Percentiles rank a stretch among this genome's conserved stretches.
These are phyloP conservation scores for Acacia acuminata DNA, from an alignment of 306 rosid species.

Conservation along the genomic window DNA sequence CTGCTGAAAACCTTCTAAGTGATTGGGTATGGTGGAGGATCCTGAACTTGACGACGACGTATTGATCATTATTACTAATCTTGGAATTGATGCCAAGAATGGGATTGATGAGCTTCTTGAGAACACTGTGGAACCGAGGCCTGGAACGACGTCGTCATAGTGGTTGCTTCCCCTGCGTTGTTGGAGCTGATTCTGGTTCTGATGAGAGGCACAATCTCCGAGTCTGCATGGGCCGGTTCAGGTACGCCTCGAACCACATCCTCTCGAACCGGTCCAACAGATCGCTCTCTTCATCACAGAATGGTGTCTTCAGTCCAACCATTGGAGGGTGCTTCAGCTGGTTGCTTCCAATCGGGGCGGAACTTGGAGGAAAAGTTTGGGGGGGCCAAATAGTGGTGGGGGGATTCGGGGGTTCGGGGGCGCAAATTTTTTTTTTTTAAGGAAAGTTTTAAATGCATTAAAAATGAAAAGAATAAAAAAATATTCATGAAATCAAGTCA, in stretches of 20 bases:
- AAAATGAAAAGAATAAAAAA: no score
- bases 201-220: conserved; percentile 51
- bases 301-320: conserved; percentile 37
- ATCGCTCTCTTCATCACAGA: conserved; percentile 77
- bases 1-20: conserved; percentile 56
- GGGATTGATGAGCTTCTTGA: conserved; percentile 64
- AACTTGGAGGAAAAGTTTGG: no score
- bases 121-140: conserved; percentile 39
- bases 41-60: conserved; percentile 35
- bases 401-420: no score
- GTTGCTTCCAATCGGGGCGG: no score
- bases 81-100: conserved; percentile 33
- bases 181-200: conserved; percentile 26
- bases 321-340: conserved; percentile 23
- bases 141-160: conserved; percentile 22
- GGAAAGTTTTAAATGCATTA: no score
- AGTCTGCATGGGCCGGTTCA: conserved; percentile 54
- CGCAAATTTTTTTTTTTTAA: no score
- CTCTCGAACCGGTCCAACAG: conserved; percentile 81
- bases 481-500: no score
- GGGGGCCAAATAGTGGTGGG: no score
- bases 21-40: conserved; percentile 35
- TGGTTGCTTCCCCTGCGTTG: no score
- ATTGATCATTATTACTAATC: background rate
- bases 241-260: conserved; percentile 58